Percentiles rank a stretch among this genome's conserved stretches.
Evolutionary conservation across 1,284 basidiomycete genomes (phyloP).

Genomic region (Fomitopsis pinicola): DNA sequence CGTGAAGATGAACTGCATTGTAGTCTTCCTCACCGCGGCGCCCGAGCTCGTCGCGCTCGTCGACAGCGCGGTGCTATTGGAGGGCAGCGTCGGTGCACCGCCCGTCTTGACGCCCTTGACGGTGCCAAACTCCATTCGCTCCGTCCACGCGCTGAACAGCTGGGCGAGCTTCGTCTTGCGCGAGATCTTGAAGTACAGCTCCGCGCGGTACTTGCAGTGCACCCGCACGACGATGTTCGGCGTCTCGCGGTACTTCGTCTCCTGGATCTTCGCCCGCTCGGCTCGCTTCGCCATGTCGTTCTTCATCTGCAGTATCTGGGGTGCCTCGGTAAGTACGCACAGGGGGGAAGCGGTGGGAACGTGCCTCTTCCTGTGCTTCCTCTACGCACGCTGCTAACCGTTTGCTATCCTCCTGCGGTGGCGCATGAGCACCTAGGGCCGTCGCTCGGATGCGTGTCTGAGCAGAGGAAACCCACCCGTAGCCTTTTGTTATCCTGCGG

Average conservation of each 20-base stretch:
- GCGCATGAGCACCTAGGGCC: background rate
- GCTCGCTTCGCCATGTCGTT: conserved; percentile 70
- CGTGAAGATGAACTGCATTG: conserved; percentile 72
- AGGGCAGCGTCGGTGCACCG: conserved; percentile 28
- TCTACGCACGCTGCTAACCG: conserved; percentile 72
- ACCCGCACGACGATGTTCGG: conserved; percentile 83
- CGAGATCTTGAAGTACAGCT: conserved; percentile 85
- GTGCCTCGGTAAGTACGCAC: conserved; percentile 3
- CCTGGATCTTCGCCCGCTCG: conserved; percentile 69
- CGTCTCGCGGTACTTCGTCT: conserved; percentile 71
- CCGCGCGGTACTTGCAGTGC: conserved; percentile 79
- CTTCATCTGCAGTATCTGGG: conserved; percentile 71
- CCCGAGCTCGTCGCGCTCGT: conserved; percentile 35
- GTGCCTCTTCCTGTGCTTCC: conserved; percentile 76
- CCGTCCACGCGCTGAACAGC: conserved; percentile 82
- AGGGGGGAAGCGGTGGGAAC: conserved; percentile 7
- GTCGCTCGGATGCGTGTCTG: conserved; percentile 5
- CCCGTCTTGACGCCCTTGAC: conserved; percentile 20
- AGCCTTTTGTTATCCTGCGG: conserved; percentile 78
- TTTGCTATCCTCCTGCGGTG: conserved; percentile 72
- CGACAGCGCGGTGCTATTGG: conserved; percentile 44
- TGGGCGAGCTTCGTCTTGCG: conserved; percentile 79
- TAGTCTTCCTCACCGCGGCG: conserved; percentile 23
- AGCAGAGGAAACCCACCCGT: conserved; percentile 46
- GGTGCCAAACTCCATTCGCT: conserved; percentile 62